These are phyloP conservation scores for Blastobotrys indianensis DNA, from an alignment of 1,139 yeast species.

Conservation along the genomic window DNA sequence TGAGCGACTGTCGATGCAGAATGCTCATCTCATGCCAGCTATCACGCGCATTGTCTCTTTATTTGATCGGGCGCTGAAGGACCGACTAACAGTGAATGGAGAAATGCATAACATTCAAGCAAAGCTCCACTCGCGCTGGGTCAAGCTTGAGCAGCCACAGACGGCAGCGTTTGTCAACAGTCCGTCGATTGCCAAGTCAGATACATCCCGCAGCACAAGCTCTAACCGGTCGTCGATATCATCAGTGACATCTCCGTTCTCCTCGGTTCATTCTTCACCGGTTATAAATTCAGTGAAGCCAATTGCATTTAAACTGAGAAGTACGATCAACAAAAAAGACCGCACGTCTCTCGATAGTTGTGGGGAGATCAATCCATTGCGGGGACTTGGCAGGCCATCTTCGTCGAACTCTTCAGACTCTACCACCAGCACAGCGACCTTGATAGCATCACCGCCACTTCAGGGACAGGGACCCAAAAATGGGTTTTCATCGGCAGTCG, in stretches of 20 bases:
- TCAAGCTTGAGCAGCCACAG: conserved; percentile 5
- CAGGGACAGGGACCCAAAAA: no score
- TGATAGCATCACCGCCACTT: no score
- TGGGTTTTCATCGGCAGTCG: no score
- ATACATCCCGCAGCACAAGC: neutral
- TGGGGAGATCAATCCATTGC: conserved; percentile 9
- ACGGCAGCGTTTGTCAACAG: neutral
- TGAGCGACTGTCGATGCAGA: conserved; percentile 18
- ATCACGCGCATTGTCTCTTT: conserved; percentile 19
- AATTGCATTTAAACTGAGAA: neutral
- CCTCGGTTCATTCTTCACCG: conserved; percentile 12
- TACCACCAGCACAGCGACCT: no score
- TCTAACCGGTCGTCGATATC: conserved; percentile 8
- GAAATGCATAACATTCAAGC: conserved; percentile 19
- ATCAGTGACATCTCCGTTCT: conserved; percentile 8
- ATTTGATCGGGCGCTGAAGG: conserved; percentile 23
- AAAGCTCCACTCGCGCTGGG: conserved; percentile 21
- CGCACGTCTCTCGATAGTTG: conserved; percentile 6
- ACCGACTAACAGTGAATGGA: conserved; percentile 17
- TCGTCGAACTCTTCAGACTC: no score
- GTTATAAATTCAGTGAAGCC: conserved; percentile 4
- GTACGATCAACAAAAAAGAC: neutral
- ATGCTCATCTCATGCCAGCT: conserved; percentile 19
- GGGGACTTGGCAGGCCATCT: conserved; percentile 7
- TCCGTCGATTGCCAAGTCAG: no score